Conservation (phyloP, 768 basidiomycete genomes). For the Lyophyllum atratum region DNA sequence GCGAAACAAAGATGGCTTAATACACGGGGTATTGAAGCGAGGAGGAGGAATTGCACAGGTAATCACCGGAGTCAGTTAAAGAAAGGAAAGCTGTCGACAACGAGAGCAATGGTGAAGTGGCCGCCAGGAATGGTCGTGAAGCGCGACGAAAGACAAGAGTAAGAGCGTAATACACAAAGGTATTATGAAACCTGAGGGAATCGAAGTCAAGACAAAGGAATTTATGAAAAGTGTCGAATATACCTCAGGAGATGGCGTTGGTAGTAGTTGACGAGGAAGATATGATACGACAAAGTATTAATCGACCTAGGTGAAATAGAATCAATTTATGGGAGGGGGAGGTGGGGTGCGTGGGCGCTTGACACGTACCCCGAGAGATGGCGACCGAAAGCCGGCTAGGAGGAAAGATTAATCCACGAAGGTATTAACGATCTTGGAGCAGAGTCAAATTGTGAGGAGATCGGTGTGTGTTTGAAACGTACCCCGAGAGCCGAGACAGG, state of each 20-base stretch:
- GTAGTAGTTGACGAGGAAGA: neutral
- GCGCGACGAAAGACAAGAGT: conserved; percentile 11
- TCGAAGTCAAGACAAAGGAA: neutral
- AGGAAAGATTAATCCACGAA: conserved; percentile 7
- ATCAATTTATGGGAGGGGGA: neutral
- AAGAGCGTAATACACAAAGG: neutral
- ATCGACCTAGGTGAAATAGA: neutral
- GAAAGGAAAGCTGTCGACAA: neutral
- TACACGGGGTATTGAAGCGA: conserved; percentile 6
- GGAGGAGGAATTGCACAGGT: neutral
- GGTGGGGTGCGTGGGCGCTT: neutral
- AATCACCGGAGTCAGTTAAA: neutral
- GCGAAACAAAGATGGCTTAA: conserved; percentile 10
- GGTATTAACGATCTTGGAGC: neutral
- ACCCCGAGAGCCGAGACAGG: conserved; percentile 9
- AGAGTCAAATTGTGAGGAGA: neutral
- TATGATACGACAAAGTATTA: neutral
- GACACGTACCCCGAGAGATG: conserved; percentile 10
- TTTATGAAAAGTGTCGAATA: neutral
- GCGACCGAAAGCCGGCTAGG: neutral
- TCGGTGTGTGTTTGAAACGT: neutral
- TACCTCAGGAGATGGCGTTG: neutral
- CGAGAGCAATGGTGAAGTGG: neutral
- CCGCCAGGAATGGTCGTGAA: neutral
- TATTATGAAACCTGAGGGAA: neutral